Evolutionary conservation across 2,329 filamentous ascomycete species (phyloP).

Genomic region (Chaetomium sp.): DNA sequence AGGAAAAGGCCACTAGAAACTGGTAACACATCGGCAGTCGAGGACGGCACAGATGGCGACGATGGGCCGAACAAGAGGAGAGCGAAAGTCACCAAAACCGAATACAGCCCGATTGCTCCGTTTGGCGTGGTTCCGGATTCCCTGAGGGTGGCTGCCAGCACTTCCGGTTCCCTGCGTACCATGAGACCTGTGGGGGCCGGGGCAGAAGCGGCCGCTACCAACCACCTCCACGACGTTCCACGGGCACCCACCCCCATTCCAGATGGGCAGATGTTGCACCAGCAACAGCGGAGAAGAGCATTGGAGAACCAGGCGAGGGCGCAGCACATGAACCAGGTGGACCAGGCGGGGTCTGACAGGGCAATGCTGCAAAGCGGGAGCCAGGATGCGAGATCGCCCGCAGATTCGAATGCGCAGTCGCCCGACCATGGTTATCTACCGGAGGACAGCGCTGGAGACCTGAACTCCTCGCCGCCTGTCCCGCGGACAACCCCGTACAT

Average conservation of each 20-base stretch:
- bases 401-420: conserved; percentile 55
- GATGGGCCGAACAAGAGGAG: conserved; percentile 69
- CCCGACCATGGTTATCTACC: conserved; percentile 53
- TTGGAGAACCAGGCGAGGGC: conserved; percentile 58
- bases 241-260: conserved; percentile 78
- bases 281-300: conserved; percentile 40
- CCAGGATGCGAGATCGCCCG: conserved; percentile 57
- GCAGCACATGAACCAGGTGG: conserved; percentile 53
- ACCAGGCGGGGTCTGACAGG: conserved; percentile 38
- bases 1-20: conserved; percentile 55
- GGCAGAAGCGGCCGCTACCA: conserved; percentile 45
- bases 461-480: conserved; percentile 88
- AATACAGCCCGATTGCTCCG: conserved; percentile 54
- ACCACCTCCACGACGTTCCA: conserved; percentile 70
- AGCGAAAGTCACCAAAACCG: conserved; percentile 75
- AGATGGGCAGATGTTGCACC: conserved; percentile 43
- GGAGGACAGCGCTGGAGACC: conserved; percentile 73
- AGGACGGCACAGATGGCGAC: conserved; percentile 65
- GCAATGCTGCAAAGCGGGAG: conserved; percentile 45
- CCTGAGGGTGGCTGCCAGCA: conserved; percentile 86
- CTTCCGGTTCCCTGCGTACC: conserved; percentile 80
- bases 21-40: conserved; percentile 74
- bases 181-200: conserved; percentile 71
- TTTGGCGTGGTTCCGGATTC: conserved; percentile 78
- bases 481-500: conserved; percentile 62